Conservation (phyloP, 1,139 yeast species). For the Candida gigantensis region DNA sequence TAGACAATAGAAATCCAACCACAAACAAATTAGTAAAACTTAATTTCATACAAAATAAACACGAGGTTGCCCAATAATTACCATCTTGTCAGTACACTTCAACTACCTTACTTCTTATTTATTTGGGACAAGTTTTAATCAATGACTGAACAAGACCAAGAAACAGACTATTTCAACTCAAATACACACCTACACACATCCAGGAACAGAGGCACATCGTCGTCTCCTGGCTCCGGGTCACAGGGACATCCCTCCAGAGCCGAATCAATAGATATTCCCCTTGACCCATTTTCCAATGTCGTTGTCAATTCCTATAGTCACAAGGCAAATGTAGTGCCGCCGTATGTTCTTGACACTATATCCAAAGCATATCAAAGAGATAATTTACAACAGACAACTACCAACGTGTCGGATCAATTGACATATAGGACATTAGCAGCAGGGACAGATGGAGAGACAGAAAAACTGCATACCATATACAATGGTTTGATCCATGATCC, state of each 20-base stretch:
- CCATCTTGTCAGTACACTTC: too few species aligned
- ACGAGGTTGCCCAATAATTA: too few species aligned
- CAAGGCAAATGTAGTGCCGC: constrained; percentile 48
- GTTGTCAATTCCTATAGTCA: constrained; percentile 37
- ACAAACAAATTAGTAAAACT: too few species aligned
- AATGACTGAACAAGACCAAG: neutral
- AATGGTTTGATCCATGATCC: constrained; percentile 28
- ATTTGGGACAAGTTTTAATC: neutral
- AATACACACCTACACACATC: neutral
- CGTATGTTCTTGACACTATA: constrained; percentile 58
- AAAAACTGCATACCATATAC: constrained; percentile 17
- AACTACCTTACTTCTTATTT: neutral
- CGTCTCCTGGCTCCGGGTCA: neutral
- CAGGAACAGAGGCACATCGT: neutral
- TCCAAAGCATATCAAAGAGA: constrained; percentile 47
- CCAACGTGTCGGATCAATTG: constrained; percentile 7
- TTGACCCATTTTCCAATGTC: constrained; percentile 29
- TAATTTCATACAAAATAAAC: too few species aligned
- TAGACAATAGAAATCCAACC: too few species aligned
- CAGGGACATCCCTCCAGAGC: constrained; percentile 1
- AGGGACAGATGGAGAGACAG: constrained; percentile 12
- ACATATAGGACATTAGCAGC: constrained; percentile 1
- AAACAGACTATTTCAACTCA: neutral
- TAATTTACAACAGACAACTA: constrained; percentile 20
- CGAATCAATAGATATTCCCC: constrained; percentile 10